Base-by-base conservation (phyloP, 306 rosid species). In the Cucumis hystrix region DNA sequence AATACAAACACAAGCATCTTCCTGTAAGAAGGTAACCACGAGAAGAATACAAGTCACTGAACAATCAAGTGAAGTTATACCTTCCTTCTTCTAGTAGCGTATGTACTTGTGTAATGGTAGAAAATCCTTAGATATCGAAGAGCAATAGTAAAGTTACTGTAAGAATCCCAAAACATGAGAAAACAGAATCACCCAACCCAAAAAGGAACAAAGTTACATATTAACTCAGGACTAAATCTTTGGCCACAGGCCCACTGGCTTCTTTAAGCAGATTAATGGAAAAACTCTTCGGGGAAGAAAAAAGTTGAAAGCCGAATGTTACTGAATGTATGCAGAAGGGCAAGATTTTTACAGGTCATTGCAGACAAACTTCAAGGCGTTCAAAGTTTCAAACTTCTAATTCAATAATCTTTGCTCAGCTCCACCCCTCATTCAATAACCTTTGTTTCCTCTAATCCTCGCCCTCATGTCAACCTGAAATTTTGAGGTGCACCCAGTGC, bases 391-490 rank as follows among this genome's bases (percentile, higher is more conserved):
- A 6, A 39, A 39, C 8, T 39, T 39, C 41, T 39, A 8, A 39
- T 9, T 85, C 74, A 86, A 77, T 86, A 86, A 76, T 87, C 89
- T 74, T 39, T 39, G 41, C 8, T 39, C 8, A 39, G 7, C 39
- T 47, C 35, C 58, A 70, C 13, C 74, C 45, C 39, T 20, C 37
- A 39, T 9, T 85, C 74, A 86, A 77, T 86, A 86, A 76, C 89
- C 89, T 74, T 39, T 7, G 41, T 39, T 39, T 8, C 41, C 41
- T 39, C 41, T 1, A 39, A 39, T 39, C 41, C 41, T 39, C 8
- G 86, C 86, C 45, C 89, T 79, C 89, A 83, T 86, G 78, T 86
- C 89, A 64, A 39, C 41, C 8, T 39, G 41, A 39, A 39, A 39
- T 39, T 39, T 39, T 39, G 41, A 39, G 1, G 41, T 39, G 41